Evolutionary conservation across 305 asterid genomes (phyloP).

Genomic region (Ilex paraguariensis): DNA sequence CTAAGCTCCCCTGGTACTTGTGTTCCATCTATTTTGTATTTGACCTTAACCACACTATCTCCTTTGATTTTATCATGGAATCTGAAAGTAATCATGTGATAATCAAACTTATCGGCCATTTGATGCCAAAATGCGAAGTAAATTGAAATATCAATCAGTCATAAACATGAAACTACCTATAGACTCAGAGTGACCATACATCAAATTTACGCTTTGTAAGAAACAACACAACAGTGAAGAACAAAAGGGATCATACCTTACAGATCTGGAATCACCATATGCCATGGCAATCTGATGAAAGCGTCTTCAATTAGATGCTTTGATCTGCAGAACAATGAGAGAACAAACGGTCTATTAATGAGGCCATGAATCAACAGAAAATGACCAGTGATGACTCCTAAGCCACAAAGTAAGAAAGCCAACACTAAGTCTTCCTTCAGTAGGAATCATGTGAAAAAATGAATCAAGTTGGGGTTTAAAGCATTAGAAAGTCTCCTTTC

Average conservation of each 20-base stretch:
- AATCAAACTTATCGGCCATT: constrained; percentile 3
- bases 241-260: constrained; percentile 38
- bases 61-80: constrained; percentile 52
- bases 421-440: constrained; percentile 30
- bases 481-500: constrained; percentile 11
- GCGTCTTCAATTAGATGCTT: constrained; percentile 15
- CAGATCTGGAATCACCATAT: constrained; percentile 54
- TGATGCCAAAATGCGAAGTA: not conserved
- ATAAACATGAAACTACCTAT: not conserved
- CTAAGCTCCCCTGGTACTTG: constrained; percentile 32
- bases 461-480: constrained; percentile 24
- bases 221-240: constrained; percentile 2
- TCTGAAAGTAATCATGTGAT: constrained; percentile 32
- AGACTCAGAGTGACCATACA: not conserved
- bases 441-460: constrained; percentile 61
- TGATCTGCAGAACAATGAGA: constrained; percentile 32
- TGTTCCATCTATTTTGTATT: constrained; percentile 48
- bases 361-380: constrained; percentile 21
- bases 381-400: constrained; percentile 24
- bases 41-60: constrained; percentile 46
- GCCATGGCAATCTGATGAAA: constrained; percentile 42
- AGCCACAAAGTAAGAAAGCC: constrained; percentile 32
- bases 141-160: not conserved
- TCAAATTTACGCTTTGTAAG: not conserved
- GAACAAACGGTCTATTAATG: constrained; percentile 13